Percentiles rank a stretch among this genome's conserved stretches.
Conservation (phyloP, 768 basidiomycete species). For the Rhizopogon rudus region DNA sequence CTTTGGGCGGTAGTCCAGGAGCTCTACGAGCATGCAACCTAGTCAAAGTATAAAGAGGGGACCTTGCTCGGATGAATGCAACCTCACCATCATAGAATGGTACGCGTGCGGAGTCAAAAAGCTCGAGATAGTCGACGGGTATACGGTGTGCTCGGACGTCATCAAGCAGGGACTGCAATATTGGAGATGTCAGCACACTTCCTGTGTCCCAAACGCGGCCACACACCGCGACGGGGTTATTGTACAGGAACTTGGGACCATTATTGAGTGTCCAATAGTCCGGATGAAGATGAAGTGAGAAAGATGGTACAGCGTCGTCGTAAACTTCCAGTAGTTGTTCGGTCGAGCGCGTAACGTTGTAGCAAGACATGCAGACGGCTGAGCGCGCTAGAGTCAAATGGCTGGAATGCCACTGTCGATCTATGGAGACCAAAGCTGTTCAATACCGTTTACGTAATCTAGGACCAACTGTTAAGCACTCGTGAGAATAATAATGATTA, state of each 20-base stretch:
- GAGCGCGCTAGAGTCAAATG: not conserved
- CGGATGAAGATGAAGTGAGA: constrained; percentile 70
- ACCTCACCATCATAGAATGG: constrained; percentile 80
- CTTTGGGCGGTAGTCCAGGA: constrained; percentile 69
- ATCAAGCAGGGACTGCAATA: constrained; percentile 65
- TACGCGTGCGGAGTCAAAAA: constrained; percentile 67
- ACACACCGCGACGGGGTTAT: constrained; percentile 63
- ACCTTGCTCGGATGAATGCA: not conserved
- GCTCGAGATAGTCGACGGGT: constrained; percentile 79
- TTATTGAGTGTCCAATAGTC: constrained; percentile 83
- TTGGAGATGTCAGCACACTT: not conserved
- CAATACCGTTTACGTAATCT: constrained; percentile 17
- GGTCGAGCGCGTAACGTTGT: constrained; percentile 66
- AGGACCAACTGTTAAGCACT: constrained; percentile 2
- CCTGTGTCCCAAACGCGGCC: not conserved
- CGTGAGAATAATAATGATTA: constrained; percentile 15
- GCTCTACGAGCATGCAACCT: constrained; percentile 87
- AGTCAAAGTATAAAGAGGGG: not conserved
- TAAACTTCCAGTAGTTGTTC: constrained; percentile 56
- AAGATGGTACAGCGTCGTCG: constrained; percentile 59
- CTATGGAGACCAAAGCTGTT: not conserved
- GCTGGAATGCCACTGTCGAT: not conserved
- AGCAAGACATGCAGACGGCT: constrained; percentile 49
- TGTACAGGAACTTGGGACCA: constrained; percentile 78
- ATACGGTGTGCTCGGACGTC: constrained; percentile 81